Base-by-base conservation (phyloP, 2,329 filamentous ascomycete genomes). In the Aspergillus novofumigatus region DNA sequence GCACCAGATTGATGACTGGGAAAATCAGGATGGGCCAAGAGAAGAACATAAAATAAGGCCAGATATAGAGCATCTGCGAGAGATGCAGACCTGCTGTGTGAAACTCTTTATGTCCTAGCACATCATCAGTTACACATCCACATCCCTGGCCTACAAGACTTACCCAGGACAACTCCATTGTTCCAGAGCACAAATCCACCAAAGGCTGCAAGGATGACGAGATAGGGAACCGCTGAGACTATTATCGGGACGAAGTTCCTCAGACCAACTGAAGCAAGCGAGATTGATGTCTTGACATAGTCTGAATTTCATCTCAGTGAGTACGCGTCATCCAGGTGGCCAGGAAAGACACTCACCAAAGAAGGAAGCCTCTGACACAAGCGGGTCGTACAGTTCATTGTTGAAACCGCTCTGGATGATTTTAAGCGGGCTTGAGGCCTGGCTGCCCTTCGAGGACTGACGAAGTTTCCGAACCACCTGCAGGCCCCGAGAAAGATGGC, bases 51-150 rank as follows among this genome's bases (percentile, higher is more conserved):
- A 96, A 87, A 60, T 96, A 89, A 0, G 92, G 88, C 89, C 92
- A 96, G 63, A 97, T 87, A 69, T 99, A 99, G 20, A 97, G 86
- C 84, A 99, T 90, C 75, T 99, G 94, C 0, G 93, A 83, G 4
- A 94, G 77, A 69, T 99, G 93, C 11, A 97, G 78, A 1, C 92
- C 94, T 0, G 92, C 92, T 32, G 94, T 82, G 68, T 99, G 94
- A 69, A 96, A 97, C 26, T 90, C 88, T 76, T 97, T 97, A 75
- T 99, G 94, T 41, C 92, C 90, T 91, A 55, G 29, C n/a, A 45
- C 50, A 56, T 50, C 6, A 48, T 26, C 49, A 25, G 51, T 29
- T 55, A 29, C 29, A 51, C 45, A 35, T 44, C 4, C 26, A 29
- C 49, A 32, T 14, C 5, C 35, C 5, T 21, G 6, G 20, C n/a